Evolutionary conservation across 805 yeast species (phyloP).

Genomic region (Myxozyma vanderwaltii): DNA sequence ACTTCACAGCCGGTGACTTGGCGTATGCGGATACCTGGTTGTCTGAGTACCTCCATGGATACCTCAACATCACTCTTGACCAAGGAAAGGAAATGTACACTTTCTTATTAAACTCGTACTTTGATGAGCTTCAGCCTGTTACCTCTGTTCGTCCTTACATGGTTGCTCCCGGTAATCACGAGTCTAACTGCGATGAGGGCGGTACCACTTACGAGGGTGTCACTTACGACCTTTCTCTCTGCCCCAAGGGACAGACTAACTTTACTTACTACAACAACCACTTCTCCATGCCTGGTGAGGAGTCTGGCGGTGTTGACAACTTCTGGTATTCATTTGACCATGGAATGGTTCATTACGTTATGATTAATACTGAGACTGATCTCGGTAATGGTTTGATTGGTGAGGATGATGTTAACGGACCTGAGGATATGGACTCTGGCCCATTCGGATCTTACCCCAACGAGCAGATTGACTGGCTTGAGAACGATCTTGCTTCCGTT

Average conservation of each 20-base stretch:
- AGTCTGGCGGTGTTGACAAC: conserved; percentile 38
- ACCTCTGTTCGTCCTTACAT: conserved; percentile 30
- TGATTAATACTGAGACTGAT: conserved; percentile 41
- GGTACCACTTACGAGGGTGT: conserved; percentile 14
- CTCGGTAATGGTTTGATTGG: conserved; percentile 26
- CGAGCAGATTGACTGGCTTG: conserved; percentile 41
- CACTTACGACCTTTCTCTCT: conserved; percentile 19
- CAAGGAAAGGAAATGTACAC: conserved; percentile 20
- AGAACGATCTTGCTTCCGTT: conserved; percentile 38
- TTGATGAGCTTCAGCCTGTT: conserved; percentile 33
- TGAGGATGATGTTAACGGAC: conserved; percentile 31
- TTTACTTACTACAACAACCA: conserved; percentile 39
- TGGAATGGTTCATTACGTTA: conserved; percentile 41
- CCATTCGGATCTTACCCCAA: conserved; percentile 31
- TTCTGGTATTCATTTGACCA: conserved; percentile 44
- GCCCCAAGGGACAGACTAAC: conserved; percentile 37
- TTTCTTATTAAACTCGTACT: conserved; percentile 28
- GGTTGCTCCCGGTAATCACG: conserved; percentile 36
- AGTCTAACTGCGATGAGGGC: conserved; percentile 33
- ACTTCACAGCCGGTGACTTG: conserved; percentile 38
- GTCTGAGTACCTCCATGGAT: conserved; percentile 27
- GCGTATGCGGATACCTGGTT: conserved; percentile 43
- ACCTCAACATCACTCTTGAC: conserved; percentile 21
- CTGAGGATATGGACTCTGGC: conserved; percentile 34
- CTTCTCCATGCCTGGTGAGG: conserved; percentile 40